Evolutionary conservation across 331 rosid species (phyloP).

Genomic region (Telfairia occidentalis): DNA sequence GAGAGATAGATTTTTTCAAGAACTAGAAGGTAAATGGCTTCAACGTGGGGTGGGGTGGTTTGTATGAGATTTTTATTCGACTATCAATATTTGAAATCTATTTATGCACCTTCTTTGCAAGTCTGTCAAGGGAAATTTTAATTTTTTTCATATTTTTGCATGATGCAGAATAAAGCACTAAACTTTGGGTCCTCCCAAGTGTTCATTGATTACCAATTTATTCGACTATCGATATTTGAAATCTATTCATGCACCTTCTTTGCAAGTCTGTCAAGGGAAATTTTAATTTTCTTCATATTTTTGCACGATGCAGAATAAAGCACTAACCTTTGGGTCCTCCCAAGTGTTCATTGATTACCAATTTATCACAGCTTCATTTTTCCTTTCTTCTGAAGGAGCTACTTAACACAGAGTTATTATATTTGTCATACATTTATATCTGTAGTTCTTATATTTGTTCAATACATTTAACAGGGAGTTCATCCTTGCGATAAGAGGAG

Average conservation of each 20-base stretch:
- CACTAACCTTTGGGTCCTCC: neutral
- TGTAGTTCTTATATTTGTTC: slow-evolving; percentile 1
- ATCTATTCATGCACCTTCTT: neutral
- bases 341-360: neutral
- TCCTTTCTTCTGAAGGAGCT: neutral
- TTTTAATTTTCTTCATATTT: neutral
- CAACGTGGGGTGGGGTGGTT: neutral
- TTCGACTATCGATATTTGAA: neutral
- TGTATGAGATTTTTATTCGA: neutral
- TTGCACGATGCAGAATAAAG: neutral
- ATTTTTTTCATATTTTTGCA: neutral
- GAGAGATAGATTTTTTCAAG: neutral
- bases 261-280: neutral
- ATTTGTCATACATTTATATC: neutral
- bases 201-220: neutral
- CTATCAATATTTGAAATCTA: neutral
- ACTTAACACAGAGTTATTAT: neutral
- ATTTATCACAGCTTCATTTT: neutral
- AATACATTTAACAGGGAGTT: slow-evolving; percentile 29
- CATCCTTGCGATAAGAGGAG: slow-evolving; percentile 38
- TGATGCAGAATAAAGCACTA: neutral
- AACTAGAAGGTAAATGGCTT: neutral
- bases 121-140: neutral
- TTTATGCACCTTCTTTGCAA: neutral
- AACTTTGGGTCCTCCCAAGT: neutral